Base-by-base conservation (phyloP, 2,329 filamentous ascomycete species). In the Seiridium cupressi region DNA sequence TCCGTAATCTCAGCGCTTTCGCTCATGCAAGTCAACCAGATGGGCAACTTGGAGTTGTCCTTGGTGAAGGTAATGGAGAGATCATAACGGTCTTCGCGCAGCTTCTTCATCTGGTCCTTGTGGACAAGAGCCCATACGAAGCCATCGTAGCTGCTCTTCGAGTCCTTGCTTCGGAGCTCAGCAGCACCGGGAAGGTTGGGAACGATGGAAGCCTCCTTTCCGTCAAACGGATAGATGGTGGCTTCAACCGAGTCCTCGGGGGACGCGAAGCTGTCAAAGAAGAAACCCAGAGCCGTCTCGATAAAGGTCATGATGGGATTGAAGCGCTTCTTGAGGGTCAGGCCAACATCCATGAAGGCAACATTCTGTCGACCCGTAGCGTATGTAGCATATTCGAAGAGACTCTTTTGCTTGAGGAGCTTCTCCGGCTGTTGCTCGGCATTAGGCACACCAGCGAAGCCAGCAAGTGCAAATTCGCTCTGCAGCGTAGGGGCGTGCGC, bases 41-140 rank as follows among this genome's bases (percentile, higher is more conserved):
- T 78, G 40, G 95, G 94, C 40, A 99, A 86, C 81, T 96, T 97
- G 59, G 89, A 73, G 77, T 93, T 87, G 71, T 99, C 95, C 83
- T 96, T 97, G 72, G 94, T 97, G 65, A 88, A 88, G 47, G 95
- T 97, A 67, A 99, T 85, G 57, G 92, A 96, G 58, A 97, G 81
- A 74, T 99, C 95, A 78, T 97, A 99, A 68, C 95, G 91, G 64
- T 97, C 92, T 53, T 97, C 91, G 63, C 95, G 90, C 68, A 97
- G 84, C 69, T 86, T 82, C 80, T 91, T 92, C 94, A 99, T 98
- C 73, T 84, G 79, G 69, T 93, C 89, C 86, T 99, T 99, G 84
- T 98, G 92, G 63, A 98, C 93, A 66, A 99, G 77, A 55, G 93
- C 94, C 85, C 91, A 98, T 65, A 99, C 94, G 70, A 98, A 99